Conservation (phyloP, 768 basidiomycete species). For the Tulasnella sp. region DNA sequence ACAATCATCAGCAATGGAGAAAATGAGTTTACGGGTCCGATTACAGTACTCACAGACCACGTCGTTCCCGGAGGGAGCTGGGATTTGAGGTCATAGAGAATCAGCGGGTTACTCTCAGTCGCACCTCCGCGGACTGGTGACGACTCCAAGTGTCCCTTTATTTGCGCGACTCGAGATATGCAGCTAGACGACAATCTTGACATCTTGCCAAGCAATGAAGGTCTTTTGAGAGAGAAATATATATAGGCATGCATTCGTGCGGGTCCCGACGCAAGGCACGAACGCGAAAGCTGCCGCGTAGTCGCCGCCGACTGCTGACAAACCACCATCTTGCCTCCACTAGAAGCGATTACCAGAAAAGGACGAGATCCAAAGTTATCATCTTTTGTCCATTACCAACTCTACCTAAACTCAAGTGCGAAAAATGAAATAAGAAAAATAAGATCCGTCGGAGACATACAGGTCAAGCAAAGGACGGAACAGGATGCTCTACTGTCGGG, state of each 20-base stretch:
- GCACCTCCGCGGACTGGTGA: not conserved
- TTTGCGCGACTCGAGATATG: constrained; percentile 1
- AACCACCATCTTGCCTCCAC: not conserved
- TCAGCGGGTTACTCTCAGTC: not conserved
- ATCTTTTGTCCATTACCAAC: not conserved
- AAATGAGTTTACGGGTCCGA: not conserved
- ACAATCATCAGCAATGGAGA: not conserved
- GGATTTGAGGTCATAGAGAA: constrained; percentile 13
- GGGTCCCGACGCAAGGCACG: too few species aligned
- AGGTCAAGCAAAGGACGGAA: not conserved
- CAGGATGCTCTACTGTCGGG: not conserved
- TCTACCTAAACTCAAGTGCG: not conserved
- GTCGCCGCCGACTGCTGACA: not conserved
- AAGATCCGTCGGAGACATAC: too few species aligned
- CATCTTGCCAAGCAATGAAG: not conserved
- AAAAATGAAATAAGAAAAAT: too few species aligned
- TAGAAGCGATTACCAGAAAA: not conserved
- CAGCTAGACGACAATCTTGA: not conserved
- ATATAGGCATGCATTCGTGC: too few species aligned
- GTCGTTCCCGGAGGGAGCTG: not conserved
- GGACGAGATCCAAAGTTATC: not conserved
- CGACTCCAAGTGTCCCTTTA: not conserved
- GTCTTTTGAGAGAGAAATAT: not conserved
- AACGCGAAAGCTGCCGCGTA: too few species aligned
- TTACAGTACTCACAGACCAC: constrained; percentile 5